These are phyloP conservation scores for Debaryomyces maramus DNA, from an alignment of 805 yeast species.

Conservation along the genomic window DNA sequence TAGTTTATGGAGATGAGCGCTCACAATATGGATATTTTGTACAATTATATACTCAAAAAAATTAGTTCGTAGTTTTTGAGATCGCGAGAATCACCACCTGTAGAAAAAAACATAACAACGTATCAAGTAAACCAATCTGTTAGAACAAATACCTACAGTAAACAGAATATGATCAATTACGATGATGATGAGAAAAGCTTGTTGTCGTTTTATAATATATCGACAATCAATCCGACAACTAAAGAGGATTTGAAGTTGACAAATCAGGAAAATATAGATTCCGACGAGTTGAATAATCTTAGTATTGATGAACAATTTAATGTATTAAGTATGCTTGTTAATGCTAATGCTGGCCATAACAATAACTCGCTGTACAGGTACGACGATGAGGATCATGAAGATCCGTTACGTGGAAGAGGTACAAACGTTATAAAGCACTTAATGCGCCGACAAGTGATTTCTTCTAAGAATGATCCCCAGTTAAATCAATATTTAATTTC, in stretches of 20 bases:
- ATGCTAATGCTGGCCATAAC: slow-evolving; percentile 7
- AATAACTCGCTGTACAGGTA: slow-evolving; percentile 9
- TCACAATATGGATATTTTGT: neutral
- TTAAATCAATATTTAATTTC: slow-evolving; percentile 34
- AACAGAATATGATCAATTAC: slow-evolving; percentile 29
- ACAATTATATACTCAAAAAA: neutral
- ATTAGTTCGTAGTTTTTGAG: neutral
- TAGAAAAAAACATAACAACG: slow-evolving; percentile 1
- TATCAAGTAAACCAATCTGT: neutral
- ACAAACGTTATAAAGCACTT: slow-evolving; percentile 29
- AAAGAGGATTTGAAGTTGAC: slow-evolving; percentile 16
- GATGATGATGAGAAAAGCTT: slow-evolving; percentile 30
- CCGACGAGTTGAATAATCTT: slow-evolving; percentile 20
- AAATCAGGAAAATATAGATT: slow-evolving; percentile 15
- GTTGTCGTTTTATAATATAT: slow-evolving; percentile 29
- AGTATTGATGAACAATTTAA: slow-evolving; percentile 31
- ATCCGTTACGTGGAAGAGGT: slow-evolving; percentile 34
- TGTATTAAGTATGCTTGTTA: slow-evolving; percentile 27
- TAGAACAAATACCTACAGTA: neutral
- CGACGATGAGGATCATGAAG: slow-evolving; percentile 26
- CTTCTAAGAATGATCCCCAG: slow-evolving; percentile 29
- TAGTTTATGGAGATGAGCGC: slow-evolving; percentile 32
- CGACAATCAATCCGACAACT: slow-evolving; percentile 22
- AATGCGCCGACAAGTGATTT: slow-evolving; percentile 21
- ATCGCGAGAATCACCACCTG: neutral